These are phyloP conservation scores for Cronartium ribicola DNA, from an alignment of 1,284 basidiomycete species.

Conservation along the genomic window DNA sequence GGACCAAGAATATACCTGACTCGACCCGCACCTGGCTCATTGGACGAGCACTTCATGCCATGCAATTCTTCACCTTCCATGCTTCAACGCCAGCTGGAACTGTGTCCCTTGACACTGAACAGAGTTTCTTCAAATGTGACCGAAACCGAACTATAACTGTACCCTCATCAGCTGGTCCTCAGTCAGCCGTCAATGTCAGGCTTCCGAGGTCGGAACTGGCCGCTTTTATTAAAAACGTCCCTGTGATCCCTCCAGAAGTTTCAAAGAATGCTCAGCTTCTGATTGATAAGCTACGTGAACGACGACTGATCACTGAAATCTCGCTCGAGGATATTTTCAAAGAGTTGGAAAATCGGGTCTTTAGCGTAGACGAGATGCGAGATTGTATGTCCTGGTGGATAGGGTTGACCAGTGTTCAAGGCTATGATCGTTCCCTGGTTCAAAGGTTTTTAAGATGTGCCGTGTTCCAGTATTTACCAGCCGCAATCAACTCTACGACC, in stretches of 20 bases:
- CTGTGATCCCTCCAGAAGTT: conserved; percentile 68
- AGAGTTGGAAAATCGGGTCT: conserved; percentile 69
- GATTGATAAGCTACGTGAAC: conserved; percentile 63
- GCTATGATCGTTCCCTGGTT: conserved; percentile 59
- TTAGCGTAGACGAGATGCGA: conserved; percentile 70
- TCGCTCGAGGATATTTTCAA: conserved; percentile 78
- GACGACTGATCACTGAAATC: conserved; percentile 73
- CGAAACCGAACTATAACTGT: conserved; percentile 61
- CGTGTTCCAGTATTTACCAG: conserved; percentile 64
- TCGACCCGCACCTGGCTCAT: conserved; percentile 56
- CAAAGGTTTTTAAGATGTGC: conserved; percentile 34
- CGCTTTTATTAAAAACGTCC: conserved; percentile 73
- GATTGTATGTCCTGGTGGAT: conserved; percentile 90
- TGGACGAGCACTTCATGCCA: conserved; percentile 70
- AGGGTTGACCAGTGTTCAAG: conserved; percentile 56
- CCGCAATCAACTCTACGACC: conserved; percentile 52
- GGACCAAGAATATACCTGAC: conserved; percentile 49
- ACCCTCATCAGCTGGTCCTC: conserved; percentile 74
- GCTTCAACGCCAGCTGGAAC: conserved; percentile 78
- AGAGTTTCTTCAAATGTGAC: conserved; percentile 72
- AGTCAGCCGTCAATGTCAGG: conserved; percentile 66
- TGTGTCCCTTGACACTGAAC: conserved; percentile 73
- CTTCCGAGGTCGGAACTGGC: conserved; percentile 70
- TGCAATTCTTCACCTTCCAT: conserved; percentile 84
- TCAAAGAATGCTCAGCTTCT: conserved; percentile 64